A percentile compares a stretch with the other conserved stretches of the same genome.
Evolutionary conservation across 2,329 filamentous ascomycete species (phyloP).

Genomic region (Cladophialophora chaetospira): DNA sequence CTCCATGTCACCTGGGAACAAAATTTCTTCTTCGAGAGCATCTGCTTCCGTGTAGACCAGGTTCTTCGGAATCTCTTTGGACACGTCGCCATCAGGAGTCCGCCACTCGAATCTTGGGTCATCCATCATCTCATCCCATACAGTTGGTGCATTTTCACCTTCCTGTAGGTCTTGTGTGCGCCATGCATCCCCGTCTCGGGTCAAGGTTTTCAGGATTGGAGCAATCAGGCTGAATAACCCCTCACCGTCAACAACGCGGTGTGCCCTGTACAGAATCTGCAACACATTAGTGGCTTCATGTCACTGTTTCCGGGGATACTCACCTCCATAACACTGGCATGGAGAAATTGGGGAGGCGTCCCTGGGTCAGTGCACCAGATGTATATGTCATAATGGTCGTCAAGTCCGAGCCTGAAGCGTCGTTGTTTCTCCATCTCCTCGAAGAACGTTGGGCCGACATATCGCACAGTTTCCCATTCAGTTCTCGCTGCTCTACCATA

Average conservation of each 20-base stretch:
- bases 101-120: constrained; percentile 18
- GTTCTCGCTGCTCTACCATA: constrained; percentile 44
- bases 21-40: constrained; percentile 43
- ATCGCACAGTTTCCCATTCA: constrained; percentile 40
- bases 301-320: constrained; percentile 9
- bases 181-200: constrained; percentile 38
- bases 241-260: constrained; percentile 34
- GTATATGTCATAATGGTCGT: constrained; percentile 48
- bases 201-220: constrained; percentile 43
- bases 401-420: constrained; percentile 45
- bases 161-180: constrained; percentile 43
- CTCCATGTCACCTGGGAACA: constrained; percentile 42
- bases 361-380: constrained; percentile 46
- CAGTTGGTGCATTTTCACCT: constrained; percentile 38
- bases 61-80: constrained; percentile 25
- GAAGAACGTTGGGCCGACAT: constrained; percentile 43
- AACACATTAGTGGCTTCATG: constrained; percentile 33
- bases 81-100: background rate
- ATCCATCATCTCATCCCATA: constrained; percentile 38
- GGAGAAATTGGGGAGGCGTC: constrained; percentile 35
- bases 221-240: constrained; percentile 16
- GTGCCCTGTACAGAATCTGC: constrained; percentile 43
- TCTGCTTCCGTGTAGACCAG: constrained; percentile 46
- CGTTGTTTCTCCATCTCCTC: constrained; percentile 42
- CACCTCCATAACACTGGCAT: constrained; percentile 32